phyloP scores from a whole-genome alignment of 495 filamentous ascomycete genomes.

The Hypoxylon trugodes region DNA sequence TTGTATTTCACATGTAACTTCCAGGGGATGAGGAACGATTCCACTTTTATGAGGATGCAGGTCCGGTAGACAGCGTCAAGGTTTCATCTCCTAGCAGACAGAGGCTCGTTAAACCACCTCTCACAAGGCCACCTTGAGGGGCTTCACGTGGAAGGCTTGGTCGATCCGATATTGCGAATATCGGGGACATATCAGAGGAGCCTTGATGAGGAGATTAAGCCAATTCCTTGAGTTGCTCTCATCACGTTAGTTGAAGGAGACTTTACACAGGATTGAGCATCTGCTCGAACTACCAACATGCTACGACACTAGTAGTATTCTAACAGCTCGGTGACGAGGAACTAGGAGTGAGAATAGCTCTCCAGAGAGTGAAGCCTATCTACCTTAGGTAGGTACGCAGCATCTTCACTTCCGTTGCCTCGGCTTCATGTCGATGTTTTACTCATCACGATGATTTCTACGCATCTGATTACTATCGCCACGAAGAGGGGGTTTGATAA shows the following conservation, averaged over 20 bases:
- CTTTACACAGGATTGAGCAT: background rate
- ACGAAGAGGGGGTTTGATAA: background rate
- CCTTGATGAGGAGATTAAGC: background rate
- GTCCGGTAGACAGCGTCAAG: background rate
- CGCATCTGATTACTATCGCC: background rate
- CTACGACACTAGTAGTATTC: background rate
- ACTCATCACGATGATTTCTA: background rate
- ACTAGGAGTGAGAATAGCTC: no score
- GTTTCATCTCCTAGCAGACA: conserved; percentile 4
- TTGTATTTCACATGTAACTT: conserved; percentile 27
- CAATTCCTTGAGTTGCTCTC: background rate
- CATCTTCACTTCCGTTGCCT: background rate
- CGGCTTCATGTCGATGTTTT: no score
- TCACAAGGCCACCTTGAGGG: conserved; percentile 14
- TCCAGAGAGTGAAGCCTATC: background rate
- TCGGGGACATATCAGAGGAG: background rate
- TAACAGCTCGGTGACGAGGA: background rate
- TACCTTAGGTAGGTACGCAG: background rate
- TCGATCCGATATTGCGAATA: conserved; percentile 8
- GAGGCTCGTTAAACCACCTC: background rate
- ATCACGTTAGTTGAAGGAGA: conserved; percentile 7
- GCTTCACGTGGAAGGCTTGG: conserved; percentile 4
- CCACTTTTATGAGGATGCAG: conserved; percentile 2
- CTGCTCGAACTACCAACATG: conserved; percentile 6
- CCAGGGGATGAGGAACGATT: background rate